Conservation (phyloP, 73 alveolate genomes). For the Diophrys sp. region DNA sequence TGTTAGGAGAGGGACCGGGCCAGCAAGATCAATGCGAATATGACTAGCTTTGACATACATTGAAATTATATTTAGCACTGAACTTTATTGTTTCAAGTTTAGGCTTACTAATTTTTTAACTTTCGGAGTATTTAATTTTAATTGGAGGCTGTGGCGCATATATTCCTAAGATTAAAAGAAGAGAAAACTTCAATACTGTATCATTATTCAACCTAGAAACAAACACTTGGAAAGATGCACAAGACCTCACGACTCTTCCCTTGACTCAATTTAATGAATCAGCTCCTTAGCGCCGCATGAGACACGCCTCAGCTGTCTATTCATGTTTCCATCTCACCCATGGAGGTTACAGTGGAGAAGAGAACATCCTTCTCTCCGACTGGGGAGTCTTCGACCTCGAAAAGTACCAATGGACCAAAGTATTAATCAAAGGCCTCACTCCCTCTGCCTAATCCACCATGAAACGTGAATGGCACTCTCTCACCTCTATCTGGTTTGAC, state of each 20-base stretch:
- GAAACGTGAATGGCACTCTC: background rate
- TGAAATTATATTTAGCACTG: too few species aligned
- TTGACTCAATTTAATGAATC: background rate
- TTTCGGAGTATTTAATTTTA: conserved; percentile 7
- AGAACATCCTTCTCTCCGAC: conserved; percentile 24
- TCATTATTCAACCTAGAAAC: background rate
- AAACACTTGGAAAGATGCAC: background rate
- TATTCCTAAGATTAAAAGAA: background rate
- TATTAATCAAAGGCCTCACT: background rate
- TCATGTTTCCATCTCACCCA: conserved; percentile 28
- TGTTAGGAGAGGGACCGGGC: too few species aligned
- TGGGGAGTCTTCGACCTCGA: conserved; percentile 38
- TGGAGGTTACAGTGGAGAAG: conserved; percentile 48
- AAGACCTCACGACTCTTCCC: background rate
- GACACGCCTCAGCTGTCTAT: conserved; percentile 11
- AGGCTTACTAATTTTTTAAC: too few species aligned
- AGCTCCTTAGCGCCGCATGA: conserved; percentile 39
- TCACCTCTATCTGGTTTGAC: background rate
- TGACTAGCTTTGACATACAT: too few species aligned
- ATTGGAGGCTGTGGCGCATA: conserved; percentile 36
- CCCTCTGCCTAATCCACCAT: too few species aligned
- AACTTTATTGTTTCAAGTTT: too few species aligned
- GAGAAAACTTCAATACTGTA: conserved; percentile 2
- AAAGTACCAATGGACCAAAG: conserved; percentile 16
- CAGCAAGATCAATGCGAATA: too few species aligned